phyloP scores from a whole-genome alignment of 208 protist species.

The Leishmania lainsoni region DNA sequence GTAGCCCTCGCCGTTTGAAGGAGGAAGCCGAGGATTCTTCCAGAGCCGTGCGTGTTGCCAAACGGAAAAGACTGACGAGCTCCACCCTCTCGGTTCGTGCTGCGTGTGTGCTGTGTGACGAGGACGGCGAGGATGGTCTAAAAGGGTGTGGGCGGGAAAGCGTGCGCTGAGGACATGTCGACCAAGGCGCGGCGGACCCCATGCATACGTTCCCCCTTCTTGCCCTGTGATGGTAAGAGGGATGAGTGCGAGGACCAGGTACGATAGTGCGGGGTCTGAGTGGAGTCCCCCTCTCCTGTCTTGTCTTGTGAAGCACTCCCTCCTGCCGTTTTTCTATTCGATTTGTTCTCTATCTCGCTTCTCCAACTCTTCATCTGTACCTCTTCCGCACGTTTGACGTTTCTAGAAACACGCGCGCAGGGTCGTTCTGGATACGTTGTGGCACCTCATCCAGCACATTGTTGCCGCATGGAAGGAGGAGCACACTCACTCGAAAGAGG shows the following conservation, averaged over 20 bases:
- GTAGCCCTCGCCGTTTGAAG: too few species aligned
- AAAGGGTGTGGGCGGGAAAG: background rate
- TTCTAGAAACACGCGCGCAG: background rate
- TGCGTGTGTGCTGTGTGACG: background rate
- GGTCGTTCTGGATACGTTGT: background rate
- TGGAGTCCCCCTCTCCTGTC: background rate
- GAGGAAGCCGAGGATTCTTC: background rate
- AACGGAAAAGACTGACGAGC: background rate
- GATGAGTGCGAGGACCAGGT: background rate
- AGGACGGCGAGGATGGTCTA: background rate
- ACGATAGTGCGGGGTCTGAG: background rate
- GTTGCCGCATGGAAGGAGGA: background rate
- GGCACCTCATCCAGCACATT: background rate
- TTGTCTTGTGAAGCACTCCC: background rate
- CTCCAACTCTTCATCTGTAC: background rate
- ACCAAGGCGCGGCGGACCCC: background rate
- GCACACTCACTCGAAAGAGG: background rate
- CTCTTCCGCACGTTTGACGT: background rate
- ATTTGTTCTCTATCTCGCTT: background rate
- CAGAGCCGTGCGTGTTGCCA: background rate
- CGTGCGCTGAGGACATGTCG: background rate
- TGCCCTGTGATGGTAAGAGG: background rate
- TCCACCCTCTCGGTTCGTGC: background rate
- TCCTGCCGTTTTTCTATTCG: background rate
- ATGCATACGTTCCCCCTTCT: too few species aligned